These are phyloP conservation scores for Rubia tinctorum DNA, from an alignment of 305 asterid species.

Conservation along the genomic window DNA sequence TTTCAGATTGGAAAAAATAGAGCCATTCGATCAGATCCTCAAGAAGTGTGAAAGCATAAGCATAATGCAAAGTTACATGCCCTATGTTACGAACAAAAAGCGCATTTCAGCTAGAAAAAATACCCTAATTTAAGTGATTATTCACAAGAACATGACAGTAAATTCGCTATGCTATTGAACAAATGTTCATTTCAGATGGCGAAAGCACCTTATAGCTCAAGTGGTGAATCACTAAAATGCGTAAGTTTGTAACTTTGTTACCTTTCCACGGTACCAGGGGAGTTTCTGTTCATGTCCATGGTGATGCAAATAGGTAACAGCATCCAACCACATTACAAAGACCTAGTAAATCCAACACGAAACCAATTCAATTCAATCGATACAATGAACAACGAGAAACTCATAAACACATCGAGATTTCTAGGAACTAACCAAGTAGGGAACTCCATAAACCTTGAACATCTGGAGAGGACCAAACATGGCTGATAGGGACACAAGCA, in stretches of 20 bases:
- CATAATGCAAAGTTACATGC: neutral
- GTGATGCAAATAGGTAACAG: slow-evolving; percentile 89
- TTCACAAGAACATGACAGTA: neutral
- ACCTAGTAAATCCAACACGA: slow-evolving; percentile 33
- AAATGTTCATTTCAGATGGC: neutral
- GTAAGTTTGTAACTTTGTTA: slow-evolving; percentile 14
- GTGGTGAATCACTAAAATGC: too few relatives aligned
- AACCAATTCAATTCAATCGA: neutral
- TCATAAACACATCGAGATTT: neutral
- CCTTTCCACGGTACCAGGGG: slow-evolving; percentile 99
- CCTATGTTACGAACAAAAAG: neutral
- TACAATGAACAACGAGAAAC: neutral
- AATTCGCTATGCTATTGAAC: neutral
- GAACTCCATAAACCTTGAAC: slow-evolving; percentile 67
- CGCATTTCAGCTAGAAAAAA: neutral
- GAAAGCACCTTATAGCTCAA: neutral
- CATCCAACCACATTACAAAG: slow-evolving; percentile 82
- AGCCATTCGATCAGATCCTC: neutral
- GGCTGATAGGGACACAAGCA: slow-evolving; percentile 44
- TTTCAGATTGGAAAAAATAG: neutral
- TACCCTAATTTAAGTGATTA: neutral
- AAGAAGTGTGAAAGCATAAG: too few relatives aligned
- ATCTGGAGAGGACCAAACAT: slow-evolving; percentile 55
- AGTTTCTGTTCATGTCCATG: slow-evolving; percentile 87
- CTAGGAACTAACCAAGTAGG: slow-evolving; percentile 57